These are phyloP conservation scores for Hericium rajendrae DNA, from an alignment of 768 basidiomycete species.

Conservation along the genomic window DNA sequence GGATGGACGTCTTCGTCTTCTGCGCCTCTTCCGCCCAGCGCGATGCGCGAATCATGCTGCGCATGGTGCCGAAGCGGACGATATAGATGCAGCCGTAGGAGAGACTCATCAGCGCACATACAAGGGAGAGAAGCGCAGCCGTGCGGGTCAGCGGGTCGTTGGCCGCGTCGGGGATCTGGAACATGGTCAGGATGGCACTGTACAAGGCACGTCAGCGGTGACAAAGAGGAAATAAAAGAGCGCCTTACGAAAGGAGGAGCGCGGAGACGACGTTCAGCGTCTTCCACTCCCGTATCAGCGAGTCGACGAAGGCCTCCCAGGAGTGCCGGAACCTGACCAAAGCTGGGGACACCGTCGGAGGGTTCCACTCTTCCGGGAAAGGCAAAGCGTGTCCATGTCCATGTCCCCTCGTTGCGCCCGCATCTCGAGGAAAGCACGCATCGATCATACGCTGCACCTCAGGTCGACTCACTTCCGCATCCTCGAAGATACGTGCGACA, in stretches of 20 bases:
- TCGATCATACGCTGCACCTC: conserved; percentile 45
- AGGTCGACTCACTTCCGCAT: conserved; percentile 67
- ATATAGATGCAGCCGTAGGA: conserved; percentile 70
- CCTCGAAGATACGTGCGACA: conserved; percentile 66
- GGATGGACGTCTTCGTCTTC: conserved; percentile 33
- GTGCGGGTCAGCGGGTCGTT: conserved; percentile 55
- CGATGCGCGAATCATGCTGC: conserved; percentile 59
- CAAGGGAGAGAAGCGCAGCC: conserved; percentile 51
- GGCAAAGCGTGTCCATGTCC: conserved; percentile 12
- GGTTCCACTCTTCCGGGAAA: conserved; percentile 29
- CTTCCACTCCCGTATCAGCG: conserved; percentile 67
- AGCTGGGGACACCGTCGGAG: conserved; percentile 48
- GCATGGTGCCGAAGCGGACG: conserved; percentile 62
- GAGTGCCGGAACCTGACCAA: conserved; percentile 51
- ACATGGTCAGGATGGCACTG: conserved; percentile 62
- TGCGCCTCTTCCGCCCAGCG: conserved; percentile 71
- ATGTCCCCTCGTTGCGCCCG: background rate
- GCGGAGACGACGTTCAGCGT: conserved; percentile 68
- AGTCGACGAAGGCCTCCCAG: conserved; percentile 68
- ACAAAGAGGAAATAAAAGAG: background rate
- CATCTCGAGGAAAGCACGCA: conserved; percentile 12
- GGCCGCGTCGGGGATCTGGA: conserved; percentile 44
- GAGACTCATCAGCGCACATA: conserved; percentile 61
- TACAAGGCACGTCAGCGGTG: background rate
- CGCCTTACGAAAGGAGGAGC: conserved; percentile 25